phyloP scores from a whole-genome alignment of 202 grass and related monocot genomes.

The Saccharum hybrid region DNA sequence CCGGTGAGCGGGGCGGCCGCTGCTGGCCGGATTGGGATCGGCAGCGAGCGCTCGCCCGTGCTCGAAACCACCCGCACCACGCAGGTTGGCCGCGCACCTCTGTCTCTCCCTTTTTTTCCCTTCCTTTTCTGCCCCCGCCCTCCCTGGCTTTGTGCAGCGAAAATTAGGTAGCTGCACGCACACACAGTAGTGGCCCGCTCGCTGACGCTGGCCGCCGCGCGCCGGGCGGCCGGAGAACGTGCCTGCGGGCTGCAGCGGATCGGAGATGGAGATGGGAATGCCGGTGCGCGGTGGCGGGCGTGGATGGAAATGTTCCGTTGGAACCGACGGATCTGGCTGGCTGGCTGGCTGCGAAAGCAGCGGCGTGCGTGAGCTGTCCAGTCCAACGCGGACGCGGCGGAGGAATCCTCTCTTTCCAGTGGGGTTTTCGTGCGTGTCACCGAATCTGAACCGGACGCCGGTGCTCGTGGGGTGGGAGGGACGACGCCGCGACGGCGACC shows the following conservation, averaged over 20 bases:
- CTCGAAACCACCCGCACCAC: constrained; percentile 22
- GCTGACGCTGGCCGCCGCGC: background rate
- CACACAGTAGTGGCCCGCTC: background rate
- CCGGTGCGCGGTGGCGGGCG: background rate
- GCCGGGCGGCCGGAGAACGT: background rate
- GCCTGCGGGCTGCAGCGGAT: background rate
- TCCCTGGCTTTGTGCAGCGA: background rate
- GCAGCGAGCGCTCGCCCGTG: background rate
- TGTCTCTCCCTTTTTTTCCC: background rate
- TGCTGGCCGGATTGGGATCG: constrained; percentile 44
- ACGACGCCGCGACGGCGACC: background rate
- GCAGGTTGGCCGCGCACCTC: constrained; percentile 43
- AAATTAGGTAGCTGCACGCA: background rate
- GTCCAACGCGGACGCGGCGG: background rate
- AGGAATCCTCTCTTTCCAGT: background rate
- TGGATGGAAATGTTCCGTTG: background rate
- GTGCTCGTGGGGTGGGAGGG: background rate
- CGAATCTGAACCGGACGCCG: background rate
- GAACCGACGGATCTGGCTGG: constrained; percentile 3
- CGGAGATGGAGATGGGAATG: background rate
- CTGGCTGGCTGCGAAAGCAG: background rate
- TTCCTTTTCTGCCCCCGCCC: background rate
- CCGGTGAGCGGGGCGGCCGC: constrained; percentile 13
- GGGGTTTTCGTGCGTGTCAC: background rate
- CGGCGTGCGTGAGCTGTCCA: background rate